A percentile compares a stretch with the other conserved stretches of the same genome.
phyloP scores from a whole-genome alignment of 192 early-diverging fungal genomes.

The Entomortierella beljakovae region DNA sequence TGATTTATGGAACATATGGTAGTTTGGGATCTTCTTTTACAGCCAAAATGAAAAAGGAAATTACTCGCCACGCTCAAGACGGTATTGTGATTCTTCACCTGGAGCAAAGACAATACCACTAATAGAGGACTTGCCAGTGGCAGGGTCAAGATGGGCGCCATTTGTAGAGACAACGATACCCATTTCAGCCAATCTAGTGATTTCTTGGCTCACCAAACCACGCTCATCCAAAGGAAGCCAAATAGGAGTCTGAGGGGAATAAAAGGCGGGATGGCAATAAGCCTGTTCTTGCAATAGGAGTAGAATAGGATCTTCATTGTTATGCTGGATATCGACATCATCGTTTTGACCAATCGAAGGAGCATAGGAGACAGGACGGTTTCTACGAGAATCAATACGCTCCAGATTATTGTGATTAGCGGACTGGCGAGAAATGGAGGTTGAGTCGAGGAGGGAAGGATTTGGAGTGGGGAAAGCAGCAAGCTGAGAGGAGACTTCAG shows the following conservation, averaged over 20 bases:
- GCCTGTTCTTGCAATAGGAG: slow-evolving; percentile 39
- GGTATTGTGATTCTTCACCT: slow-evolving; percentile 42
- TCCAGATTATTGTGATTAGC: not conserved
- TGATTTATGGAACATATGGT: too few relatives aligned
- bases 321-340: not conserved
- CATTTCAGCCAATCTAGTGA: not conserved
- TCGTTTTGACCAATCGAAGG: not conserved
- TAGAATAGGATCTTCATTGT: slow-evolving; percentile 12
- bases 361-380: not conserved
- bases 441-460: slow-evolving; percentile 22
- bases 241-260: slow-evolving; percentile 30
- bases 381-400: not conserved
- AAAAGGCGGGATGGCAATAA: slow-evolving; percentile 34
- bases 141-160: slow-evolving; percentile 26
- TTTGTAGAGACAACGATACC: slow-evolving; percentile 26
- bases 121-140: slow-evolving; percentile 37
- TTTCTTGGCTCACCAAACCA: slow-evolving; percentile 29
- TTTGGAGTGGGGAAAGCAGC: slow-evolving; percentile 43
- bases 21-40: too few relatives aligned
- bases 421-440: not conserved
- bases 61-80: slow-evolving; percentile 41
- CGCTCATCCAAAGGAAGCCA: slow-evolving; percentile 42
- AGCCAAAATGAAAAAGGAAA: not conserved
- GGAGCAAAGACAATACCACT: slow-evolving; percentile 40
- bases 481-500: slow-evolving; percentile 30